These are phyloP conservation scores for Fusarium denticulatum DNA, from an alignment of 2,329 filamentous ascomycete genomes.

Conservation along the genomic window DNA sequence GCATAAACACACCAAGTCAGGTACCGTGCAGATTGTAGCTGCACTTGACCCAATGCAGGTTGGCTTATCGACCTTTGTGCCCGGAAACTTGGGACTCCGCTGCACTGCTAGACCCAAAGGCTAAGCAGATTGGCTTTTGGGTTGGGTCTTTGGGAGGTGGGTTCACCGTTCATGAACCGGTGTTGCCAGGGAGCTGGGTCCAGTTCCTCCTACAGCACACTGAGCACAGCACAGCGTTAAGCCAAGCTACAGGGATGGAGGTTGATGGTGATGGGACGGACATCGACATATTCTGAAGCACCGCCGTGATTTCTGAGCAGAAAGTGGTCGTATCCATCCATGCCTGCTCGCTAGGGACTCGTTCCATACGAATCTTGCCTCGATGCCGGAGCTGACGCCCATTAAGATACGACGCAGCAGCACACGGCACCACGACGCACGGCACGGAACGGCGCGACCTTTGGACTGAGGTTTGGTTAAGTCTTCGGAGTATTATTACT, in stretches of 20 bases:
- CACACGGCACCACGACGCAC: slow-evolving; percentile 8
- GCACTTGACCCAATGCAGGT: slow-evolving; percentile 9
- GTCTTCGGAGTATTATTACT: slow-evolving; percentile 3
- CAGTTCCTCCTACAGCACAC: background rate
- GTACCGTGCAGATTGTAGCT: slow-evolving; percentile 16
- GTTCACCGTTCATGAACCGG: slow-evolving; percentile 24
- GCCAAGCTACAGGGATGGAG: slow-evolving; percentile 36
- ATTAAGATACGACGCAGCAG: background rate
- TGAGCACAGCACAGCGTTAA: background rate
- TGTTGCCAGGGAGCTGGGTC: slow-evolving; percentile 7
- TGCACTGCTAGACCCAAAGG: slow-evolving; percentile 15
- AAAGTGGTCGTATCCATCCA: slow-evolving; percentile 19
- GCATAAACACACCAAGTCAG: slow-evolving; percentile 19
- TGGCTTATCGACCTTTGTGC: slow-evolving; percentile 16
- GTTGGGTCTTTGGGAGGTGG: slow-evolving; percentile 2
- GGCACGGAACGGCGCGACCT: slow-evolving; percentile 12
- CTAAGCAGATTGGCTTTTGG: slow-evolving; percentile 19
- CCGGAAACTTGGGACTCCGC: slow-evolving; percentile 32
- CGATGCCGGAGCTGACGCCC: background rate
- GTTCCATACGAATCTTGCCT: background rate
- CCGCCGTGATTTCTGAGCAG: slow-evolving; percentile 29
- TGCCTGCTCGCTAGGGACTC: slow-evolving; percentile 2
- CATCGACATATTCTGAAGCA: slow-evolving; percentile 40
- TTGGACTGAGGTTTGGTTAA: slow-evolving; percentile 10
- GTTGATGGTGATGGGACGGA: slow-evolving; percentile 30